A percentile compares a stretch with the other conserved stretches of the same genome.
Conservation (phyloP, 2,329 filamentous ascomycete species). For the Cercospora beticola region DNA sequence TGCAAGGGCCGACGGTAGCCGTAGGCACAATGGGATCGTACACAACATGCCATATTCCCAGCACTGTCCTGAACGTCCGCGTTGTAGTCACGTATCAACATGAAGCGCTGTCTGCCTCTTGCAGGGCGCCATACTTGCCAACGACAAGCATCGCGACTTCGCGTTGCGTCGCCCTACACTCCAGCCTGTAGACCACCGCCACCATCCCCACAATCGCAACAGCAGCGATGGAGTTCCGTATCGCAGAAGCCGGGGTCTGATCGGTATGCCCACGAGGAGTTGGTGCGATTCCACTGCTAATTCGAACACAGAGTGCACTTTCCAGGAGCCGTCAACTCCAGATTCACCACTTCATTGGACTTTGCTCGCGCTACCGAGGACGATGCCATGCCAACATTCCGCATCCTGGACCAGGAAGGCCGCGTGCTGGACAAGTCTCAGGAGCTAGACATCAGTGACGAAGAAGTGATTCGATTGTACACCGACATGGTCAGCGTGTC, state of each 20-base stretch:
- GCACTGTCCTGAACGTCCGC: background rate
- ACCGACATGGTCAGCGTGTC: constrained; percentile 67
- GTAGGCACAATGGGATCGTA: background rate
- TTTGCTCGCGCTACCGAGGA: constrained; percentile 74
- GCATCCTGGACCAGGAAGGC: constrained; percentile 86
- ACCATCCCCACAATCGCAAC: constrained; percentile 4
- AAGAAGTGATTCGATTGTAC: constrained; percentile 62
- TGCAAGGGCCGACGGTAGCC: constrained; percentile 4
- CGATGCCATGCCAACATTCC: constrained; percentile 83
- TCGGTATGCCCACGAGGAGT: constrained; percentile 45
- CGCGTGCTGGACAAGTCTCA: constrained; percentile 73
- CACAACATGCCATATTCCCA: background rate
- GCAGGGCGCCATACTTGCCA: constrained; percentile 12
- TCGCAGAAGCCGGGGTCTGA: constrained; percentile 61
- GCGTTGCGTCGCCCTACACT: background rate
- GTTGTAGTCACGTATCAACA: background rate
- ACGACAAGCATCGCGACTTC: constrained; percentile 5
- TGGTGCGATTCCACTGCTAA: background rate
- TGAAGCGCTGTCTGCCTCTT: constrained; percentile 19
- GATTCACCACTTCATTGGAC: constrained; percentile 76
- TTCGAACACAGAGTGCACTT: constrained; percentile 58
- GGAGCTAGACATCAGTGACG: constrained; percentile 62
- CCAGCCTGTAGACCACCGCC: background rate
- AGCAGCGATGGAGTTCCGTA: constrained; percentile 54
- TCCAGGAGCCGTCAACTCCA: constrained; percentile 91